A percentile compares a stretch with the other conserved stretches of the same genome.
These are phyloP conservation scores for Cryphonectria japonica DNA, from an alignment of 2,329 filamentous ascomycete genomes.

Conservation along the genomic window DNA sequence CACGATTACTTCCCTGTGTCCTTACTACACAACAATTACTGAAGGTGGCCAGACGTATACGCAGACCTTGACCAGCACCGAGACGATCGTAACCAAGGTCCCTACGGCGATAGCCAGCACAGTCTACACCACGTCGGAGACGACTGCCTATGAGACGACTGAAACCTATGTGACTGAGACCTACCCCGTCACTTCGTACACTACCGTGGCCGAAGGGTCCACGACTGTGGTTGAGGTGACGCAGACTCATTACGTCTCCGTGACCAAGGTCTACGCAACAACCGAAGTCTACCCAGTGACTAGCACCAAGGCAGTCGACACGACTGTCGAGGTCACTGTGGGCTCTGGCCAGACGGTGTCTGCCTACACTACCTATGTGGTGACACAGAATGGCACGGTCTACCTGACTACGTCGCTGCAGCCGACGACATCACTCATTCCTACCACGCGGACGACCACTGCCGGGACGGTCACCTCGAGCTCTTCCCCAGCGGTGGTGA, in stretches of 20 bases:
- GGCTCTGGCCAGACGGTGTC: constrained; percentile 41
- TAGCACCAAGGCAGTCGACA: constrained; percentile 42
- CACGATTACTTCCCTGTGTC: constrained; percentile 18
- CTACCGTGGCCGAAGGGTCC: constrained; percentile 46
- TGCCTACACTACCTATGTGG: constrained; percentile 40
- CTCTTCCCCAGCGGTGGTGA: constrained; percentile 34
- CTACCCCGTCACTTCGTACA: constrained; percentile 45
- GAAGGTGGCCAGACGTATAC: constrained; percentile 28
- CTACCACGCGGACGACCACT: constrained; percentile 37
- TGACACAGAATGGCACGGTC: constrained; percentile 38
- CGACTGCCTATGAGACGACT: constrained; percentile 41
- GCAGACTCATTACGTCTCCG: constrained; percentile 45
- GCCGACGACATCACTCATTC: constrained; percentile 38
- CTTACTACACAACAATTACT: constrained; percentile 23
- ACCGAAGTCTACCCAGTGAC: constrained; percentile 46
- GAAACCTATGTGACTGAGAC: constrained; percentile 45
- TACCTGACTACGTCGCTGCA: constrained; percentile 33
- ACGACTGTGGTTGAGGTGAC: constrained; percentile 49
- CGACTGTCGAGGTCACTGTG: constrained; percentile 46
- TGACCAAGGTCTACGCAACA: constrained; percentile 38
- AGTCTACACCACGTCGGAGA: constrained; percentile 41
- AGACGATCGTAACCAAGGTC: constrained; percentile 31
- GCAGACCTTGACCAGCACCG: constrained; percentile 28
- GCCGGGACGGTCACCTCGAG: constrained; percentile 28
- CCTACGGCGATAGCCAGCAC: constrained; percentile 25